A percentile compares a stretch with the other conserved stretches of the same genome.
phyloP scores from a whole-genome alignment of 2,329 filamentous ascomycete genomes.

The Thermomyces lanuginosus region DNA sequence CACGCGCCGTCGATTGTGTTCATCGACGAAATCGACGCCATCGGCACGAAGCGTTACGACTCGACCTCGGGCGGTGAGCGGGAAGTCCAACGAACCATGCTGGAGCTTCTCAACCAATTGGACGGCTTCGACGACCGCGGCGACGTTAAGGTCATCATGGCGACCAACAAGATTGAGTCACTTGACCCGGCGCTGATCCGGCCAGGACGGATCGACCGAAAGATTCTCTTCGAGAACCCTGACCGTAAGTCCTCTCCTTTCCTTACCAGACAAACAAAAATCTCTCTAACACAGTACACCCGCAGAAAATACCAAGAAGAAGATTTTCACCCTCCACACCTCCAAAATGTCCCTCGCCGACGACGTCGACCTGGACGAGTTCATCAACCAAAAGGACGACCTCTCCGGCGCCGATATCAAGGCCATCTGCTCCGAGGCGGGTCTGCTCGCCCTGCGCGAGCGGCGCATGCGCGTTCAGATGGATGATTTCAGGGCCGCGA shows the following conservation, averaged over 20 bases:
- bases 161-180: conserved; percentile 98
- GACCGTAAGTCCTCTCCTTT: conserved; percentile 37
- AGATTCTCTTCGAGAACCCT: conserved; percentile 68
- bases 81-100: conserved; percentile 95
- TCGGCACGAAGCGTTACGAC: conserved; percentile 97
- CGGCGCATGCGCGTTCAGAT: conserved; percentile 97
- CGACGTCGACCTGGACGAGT: conserved; percentile 96
- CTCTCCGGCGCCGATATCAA: conserved; percentile 96
- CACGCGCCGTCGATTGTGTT: conserved; percentile 96
- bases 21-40: conserved; percentile 97
- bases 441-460: conserved; percentile 83
- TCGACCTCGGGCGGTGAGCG: conserved; percentile 92
- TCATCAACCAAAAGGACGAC: conserved; percentile 97
- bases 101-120: conserved; percentile 93
- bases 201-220: conserved; percentile 93
- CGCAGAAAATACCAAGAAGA: conserved; percentile 72
- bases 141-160: conserved; percentile 99
- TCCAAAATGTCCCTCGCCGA: conserved; percentile 95
- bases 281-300: neutral
- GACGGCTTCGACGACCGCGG: conserved; percentile 98
- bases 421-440: conserved; percentile 94
- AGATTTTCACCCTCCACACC: conserved; percentile 96
- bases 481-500: conserved; percentile 86
- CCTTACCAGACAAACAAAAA: neutral
- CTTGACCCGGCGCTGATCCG: conserved; percentile 91